These are phyloP conservation scores for Ogataea polymorpha DNA, from an alignment of 805 yeast genomes.

Conservation along the genomic window DNA sequence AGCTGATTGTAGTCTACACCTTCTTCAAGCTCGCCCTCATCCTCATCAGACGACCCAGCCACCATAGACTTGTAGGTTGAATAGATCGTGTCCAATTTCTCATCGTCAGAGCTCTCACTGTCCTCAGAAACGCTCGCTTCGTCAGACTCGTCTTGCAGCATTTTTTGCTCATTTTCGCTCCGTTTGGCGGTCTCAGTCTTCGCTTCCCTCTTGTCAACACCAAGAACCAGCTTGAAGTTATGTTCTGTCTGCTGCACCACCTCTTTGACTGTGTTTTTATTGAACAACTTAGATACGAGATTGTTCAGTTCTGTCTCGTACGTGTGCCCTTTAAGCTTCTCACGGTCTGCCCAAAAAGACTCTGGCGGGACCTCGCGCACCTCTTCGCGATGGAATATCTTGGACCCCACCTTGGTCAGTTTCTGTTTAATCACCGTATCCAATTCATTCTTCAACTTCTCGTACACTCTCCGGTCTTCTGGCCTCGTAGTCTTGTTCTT, in stretches of 20 bases:
- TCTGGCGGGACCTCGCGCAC: slow-evolving; percentile 25
- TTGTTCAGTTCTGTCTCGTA: slow-evolving; percentile 44
- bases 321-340: slow-evolving; percentile 35
- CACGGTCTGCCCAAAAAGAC: slow-evolving; percentile 30
- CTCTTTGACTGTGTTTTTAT: slow-evolving; percentile 38
- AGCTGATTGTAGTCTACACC: slow-evolving; percentile 52
- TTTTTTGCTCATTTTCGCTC: slow-evolving; percentile 21
- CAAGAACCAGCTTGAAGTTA: slow-evolving; percentile 27
- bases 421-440: slow-evolving; percentile 23
- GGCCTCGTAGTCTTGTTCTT: slow-evolving; percentile 13
- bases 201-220: slow-evolving; percentile 29
- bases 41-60: slow-evolving; percentile 44
- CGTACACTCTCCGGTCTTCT: slow-evolving; percentile 2
- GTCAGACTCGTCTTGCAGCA: slow-evolving; percentile 1
- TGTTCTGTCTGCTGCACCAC: slow-evolving; percentile 24
- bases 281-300: slow-evolving; percentile 46
- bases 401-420: slow-evolving; percentile 21
- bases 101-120: slow-evolving; percentile 8
- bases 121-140: slow-evolving; percentile 22
- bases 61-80: slow-evolving; percentile 32
- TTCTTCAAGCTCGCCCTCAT: slow-evolving; percentile 26
- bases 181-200: slow-evolving; percentile 7
- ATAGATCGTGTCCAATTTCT: slow-evolving; percentile 21
- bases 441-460: slow-evolving; percentile 13
- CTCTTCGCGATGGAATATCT: slow-evolving; percentile 18